Evolutionary conservation across 306 rosid genomes (phyloP).

Genomic region (Inga oerstediana): DNA sequence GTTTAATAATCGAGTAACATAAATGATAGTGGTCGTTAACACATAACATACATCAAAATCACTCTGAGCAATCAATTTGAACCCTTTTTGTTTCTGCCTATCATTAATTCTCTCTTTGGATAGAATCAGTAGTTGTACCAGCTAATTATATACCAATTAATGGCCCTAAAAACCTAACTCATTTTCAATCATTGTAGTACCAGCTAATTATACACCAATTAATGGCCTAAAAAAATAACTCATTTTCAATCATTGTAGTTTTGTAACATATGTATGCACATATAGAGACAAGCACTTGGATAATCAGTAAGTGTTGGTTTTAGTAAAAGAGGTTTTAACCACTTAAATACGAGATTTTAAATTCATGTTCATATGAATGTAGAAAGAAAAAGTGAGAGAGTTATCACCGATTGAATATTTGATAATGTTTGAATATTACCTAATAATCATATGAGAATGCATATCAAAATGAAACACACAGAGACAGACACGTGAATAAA

Average conservation of each 20-base stretch:
- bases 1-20: background rate
- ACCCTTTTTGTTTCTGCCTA: background rate
- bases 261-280: too few species aligned
- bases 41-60: background rate
- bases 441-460: too few species aligned
- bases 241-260: too few species aligned
- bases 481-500: background rate
- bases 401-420: too few species aligned
- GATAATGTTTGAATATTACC: too few species aligned
- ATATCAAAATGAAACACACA: too few species aligned
- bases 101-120: background rate
- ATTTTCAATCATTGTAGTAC: background rate
- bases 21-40: background rate
- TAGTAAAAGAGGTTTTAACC: too few species aligned
- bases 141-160: background rate
- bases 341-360: too few species aligned
- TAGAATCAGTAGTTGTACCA: background rate
- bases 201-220: background rate
- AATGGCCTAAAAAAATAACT: background rate
- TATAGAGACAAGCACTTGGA: too few species aligned
- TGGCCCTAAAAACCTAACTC: background rate
- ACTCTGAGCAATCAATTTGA: background rate
- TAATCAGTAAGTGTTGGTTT: too few species aligned
- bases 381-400: too few species aligned
- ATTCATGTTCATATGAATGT: too few species aligned